These are phyloP conservation scores for Diaporthe capsici DNA, from an alignment of 2,329 filamentous ascomycete genomes.

Conservation along the genomic window DNA sequence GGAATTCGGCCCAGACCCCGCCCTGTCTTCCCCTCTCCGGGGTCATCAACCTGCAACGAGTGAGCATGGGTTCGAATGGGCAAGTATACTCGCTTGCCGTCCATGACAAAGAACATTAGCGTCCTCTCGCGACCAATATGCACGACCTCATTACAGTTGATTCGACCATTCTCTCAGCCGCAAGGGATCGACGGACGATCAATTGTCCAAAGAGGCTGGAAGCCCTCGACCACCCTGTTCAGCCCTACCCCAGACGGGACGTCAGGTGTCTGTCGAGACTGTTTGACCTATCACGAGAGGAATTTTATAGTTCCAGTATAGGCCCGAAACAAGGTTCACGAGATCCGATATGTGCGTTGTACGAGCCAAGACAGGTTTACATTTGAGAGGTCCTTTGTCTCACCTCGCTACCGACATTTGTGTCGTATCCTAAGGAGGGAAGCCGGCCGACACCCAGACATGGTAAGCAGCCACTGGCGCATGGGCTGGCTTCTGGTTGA, in stretches of 20 bases:
- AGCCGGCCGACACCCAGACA: constrained; percentile 8
- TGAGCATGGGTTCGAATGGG: neutral
- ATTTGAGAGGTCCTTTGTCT: constrained; percentile 9
- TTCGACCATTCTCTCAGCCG: neutral
- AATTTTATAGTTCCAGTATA: neutral
- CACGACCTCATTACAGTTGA: neutral
- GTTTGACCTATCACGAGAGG: neutral
- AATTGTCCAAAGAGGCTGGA: neutral
- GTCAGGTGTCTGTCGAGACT: neutral
- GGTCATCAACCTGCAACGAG: neutral
- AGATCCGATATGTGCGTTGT: constrained; percentile 17
- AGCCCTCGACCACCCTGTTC: no score
- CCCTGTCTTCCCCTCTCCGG: neutral
- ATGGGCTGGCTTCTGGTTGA: neutral
- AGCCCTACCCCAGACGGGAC: neutral
- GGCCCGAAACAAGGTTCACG: neutral
- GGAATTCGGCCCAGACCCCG: neutral
- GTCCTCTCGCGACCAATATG: neutral
- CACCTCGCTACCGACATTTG: neutral
- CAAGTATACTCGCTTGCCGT: no score
- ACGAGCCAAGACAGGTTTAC: constrained; percentile 22
- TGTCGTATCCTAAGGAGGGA: neutral
- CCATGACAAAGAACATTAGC: neutral
- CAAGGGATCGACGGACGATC: constrained; percentile 6
- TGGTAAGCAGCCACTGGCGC: constrained; percentile 22